Base-by-base conservation (phyloP, 1,139 yeast genomes). In the Zygoascus meyerae region DNA sequence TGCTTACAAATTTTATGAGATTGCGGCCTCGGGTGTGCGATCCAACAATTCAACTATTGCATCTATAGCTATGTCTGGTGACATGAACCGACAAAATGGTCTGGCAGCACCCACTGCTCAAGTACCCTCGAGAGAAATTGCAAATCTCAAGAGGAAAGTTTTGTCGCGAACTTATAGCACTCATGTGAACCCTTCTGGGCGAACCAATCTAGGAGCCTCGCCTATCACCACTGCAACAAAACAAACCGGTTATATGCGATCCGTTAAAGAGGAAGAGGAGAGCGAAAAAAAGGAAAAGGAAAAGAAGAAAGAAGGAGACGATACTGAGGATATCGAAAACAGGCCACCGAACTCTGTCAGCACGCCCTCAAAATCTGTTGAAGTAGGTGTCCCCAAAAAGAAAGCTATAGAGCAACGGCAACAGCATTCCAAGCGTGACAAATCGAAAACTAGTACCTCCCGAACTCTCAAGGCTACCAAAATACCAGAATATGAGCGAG, bases 21-120 rank as follows among this genome's bases (percentile, higher is more conserved):
- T 83, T 38, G 82, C 82, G 30, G 95, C 95, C 2, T 83, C 94
- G 2, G 95, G 95, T 1, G 81, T 80, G 54, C 40, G 45, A 15
- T 42, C 45, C 7, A 78, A 79, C 55, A 83, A 83, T 34, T 82
- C 85, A 2, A 79, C 82, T 2, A 63, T 62, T 48, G 68, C 73
- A 2, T 65, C 73, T 1, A 58, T 62, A 42, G 58, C 62, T 11
- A 55, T 58, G 18, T 55, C 62, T 12, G 63, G 60, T n/a, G 58
- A 56, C 18, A 52, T 68, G 42, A 73, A 68, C 50, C 65, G 73
- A 40, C 62, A 63, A 31, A 83, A 83, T 61, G 92, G 92, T 0
- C 68, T 83, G 45, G 89, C 85, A 0, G 86, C 87, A 2, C 71
- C 77, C 28, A 74, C 74, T 15, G 81, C 90, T 2, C 80, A 78